A percentile compares a stretch with the other conserved stretches of the same genome.
Conservation (phyloP, 2,329 filamentous ascomycete genomes). For the Podosphaera xanthii region DNA sequence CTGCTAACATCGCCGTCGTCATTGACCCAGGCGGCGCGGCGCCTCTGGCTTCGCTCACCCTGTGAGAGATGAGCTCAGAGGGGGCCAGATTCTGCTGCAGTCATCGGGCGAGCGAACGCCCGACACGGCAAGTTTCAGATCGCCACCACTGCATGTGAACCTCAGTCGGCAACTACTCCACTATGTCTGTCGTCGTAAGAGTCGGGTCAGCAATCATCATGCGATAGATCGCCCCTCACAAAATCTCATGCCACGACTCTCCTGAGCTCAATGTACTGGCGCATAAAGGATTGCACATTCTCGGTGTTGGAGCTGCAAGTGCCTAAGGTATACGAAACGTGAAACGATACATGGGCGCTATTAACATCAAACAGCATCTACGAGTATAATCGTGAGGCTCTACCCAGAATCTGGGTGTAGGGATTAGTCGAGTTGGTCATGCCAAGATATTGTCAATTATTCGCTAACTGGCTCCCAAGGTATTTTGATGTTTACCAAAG, state of each 20-base stretch:
- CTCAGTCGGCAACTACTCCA: neutral
- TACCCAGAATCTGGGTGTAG: neutral
- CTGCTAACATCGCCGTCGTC: neutral
- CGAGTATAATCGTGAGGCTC: neutral
- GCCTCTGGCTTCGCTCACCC: too few relatives aligned
- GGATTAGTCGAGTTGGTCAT: neutral
- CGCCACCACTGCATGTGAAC: too few relatives aligned
- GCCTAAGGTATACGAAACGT: neutral
- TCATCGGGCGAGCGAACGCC: too few relatives aligned
- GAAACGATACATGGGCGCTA: neutral
- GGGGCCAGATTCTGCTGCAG: too few relatives aligned
- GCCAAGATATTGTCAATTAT: too few relatives aligned
- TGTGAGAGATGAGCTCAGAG: too few relatives aligned
- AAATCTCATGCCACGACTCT: neutral
- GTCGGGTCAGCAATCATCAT: neutral
- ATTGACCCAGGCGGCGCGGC: too few relatives aligned
- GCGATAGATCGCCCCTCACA: neutral
- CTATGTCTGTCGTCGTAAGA: too few relatives aligned
- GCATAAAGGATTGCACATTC: neutral
- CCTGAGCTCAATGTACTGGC: neutral
- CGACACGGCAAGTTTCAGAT: neutral
- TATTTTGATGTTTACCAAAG: too few relatives aligned
- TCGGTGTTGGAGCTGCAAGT: neutral
- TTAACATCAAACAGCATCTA: neutral
- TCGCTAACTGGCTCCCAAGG: too few relatives aligned